Base-by-base conservation (phyloP, 1,284 basidiomycete genomes). In the Irpex sp. region DNA sequence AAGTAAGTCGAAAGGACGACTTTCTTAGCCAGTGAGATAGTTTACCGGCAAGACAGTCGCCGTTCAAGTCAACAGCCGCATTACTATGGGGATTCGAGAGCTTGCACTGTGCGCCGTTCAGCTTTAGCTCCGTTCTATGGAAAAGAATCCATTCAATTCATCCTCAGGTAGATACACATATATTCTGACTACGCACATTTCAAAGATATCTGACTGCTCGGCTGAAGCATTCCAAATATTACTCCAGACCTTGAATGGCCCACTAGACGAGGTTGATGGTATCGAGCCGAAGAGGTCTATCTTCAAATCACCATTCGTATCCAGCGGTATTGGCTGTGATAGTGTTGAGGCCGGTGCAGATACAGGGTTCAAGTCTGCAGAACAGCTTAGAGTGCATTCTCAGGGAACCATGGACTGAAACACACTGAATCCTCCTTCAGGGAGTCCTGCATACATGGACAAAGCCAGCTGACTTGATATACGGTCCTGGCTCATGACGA, bases 31-130 rank as follows among this genome's bases (percentile, higher is more conserved):
- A 57, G 19, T 55, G 21, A 19, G 1, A 1, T 4, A 26, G 6
- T 9, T 54, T 59, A 91, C 93, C 93, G 65, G 95, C 94, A 5
- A 98, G 81, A 75, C 97, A 99, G 75, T 99, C 97, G 11, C 97
- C 97, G 68, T 99, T 89, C 57, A 99, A 78, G 73, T 99, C 97
- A 15, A 98, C 84, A n/a, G 95, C 92, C 0, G 96, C 95, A 73
- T 96, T 97, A 73, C 92, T 96, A 74, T 99, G 97, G 0, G 96
- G 96, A 68, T 90, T 87, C 2, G 92, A 85, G 9, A 97, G 75
- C 11, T 80, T 84, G 76, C 97, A 99, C 51, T 85, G 84, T 17
- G 77, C 68, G 9, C 85, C 87, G 37, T 83, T 75, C 67, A 95
- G 84, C 7, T 82, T 81, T 0, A 90, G 82, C 49, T 87, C 80